Base-by-base conservation (phyloP, 2,329 filamentous ascomycete species). In the Diaporthe destruens region DNA sequence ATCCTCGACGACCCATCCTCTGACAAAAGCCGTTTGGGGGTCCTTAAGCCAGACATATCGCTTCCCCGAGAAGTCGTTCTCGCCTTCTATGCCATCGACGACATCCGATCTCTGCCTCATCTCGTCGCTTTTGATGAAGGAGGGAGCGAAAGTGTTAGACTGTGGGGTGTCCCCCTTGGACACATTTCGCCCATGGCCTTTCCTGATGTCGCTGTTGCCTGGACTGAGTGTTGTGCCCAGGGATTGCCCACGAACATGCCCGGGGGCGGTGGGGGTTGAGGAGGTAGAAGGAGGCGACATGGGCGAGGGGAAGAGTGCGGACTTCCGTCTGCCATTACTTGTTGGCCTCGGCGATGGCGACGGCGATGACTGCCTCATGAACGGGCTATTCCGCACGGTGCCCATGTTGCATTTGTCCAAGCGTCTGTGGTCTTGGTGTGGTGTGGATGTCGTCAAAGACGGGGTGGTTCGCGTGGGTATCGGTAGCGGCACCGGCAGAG, bases 51-150 rank as follows among this genome's bases (percentile, higher is more conserved):
- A 99, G 76, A 99, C 95, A 86, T 98, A 99, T 85, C 96, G 91
- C 85, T 97, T 98, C 72, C 96, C 97, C 0, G 96, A 99, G 82
- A 99, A 98, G 86, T 99, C 96, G 81, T 98, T 98, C 80, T 98
- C 96, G 75, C 96, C 96, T 83, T 99, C 97, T 73, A 98, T 95
- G 23, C 94, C 93, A 65, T 87, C 87, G 20, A 92, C 88, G 14
- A 85, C 79, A 75, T 91, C 90, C 67, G 86, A 82, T 44, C 82
- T 85, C 47, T 85, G 83, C 76, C 90, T 88, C 82, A 93, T 85
- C 76, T 95, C 94, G 76, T 97, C 95, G 0, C 91, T 90, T 81
- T 96, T 96, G 84, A 99, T 98, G 82, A 99, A 99, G 12, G 94
- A 94, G 3, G 96, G 96, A 47, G 96, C 96, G 85, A 99, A 99